These are phyloP conservation scores for Paracoccidioides brasiliensis DNA, from an alignment of 2,329 filamentous ascomycete genomes.

Conservation along the genomic window DNA sequence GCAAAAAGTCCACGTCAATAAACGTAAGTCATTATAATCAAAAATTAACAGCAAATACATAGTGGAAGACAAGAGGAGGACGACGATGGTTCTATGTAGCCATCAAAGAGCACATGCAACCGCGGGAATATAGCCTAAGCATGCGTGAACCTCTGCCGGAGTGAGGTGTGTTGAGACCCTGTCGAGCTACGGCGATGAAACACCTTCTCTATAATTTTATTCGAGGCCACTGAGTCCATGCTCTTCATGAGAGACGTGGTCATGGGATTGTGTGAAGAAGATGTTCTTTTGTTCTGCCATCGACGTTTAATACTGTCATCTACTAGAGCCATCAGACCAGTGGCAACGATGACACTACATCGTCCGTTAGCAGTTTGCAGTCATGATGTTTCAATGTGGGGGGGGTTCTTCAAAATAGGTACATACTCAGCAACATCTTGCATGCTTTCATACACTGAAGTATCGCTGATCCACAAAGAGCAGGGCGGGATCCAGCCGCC, in stretches of 20 bases:
- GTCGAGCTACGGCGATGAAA: conserved; percentile 41
- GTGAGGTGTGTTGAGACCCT: conserved; percentile 10
- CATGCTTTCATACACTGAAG: conserved; percentile 51
- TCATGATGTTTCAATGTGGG: background rate
- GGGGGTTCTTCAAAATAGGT: conserved; percentile 1
- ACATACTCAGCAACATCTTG: conserved; percentile 82
- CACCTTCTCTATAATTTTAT: conserved; percentile 49
- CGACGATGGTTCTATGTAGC: background rate
- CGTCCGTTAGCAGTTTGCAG: background rate
- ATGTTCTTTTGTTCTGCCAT: conserved; percentile 48
- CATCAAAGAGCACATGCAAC: background rate
- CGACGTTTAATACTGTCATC: conserved; percentile 80
- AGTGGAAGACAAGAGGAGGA: background rate
- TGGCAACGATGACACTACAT: conserved; percentile 67
- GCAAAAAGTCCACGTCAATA: background rate
- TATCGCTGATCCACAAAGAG: conserved; percentile 79
- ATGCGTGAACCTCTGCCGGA: conserved; percentile 9
- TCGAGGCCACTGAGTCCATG: conserved; percentile 50
- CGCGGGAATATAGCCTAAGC: background rate
- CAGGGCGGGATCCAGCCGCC: conserved; percentile 86
- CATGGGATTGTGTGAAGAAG: conserved; percentile 41
- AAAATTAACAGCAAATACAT: background rate
- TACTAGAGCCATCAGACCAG: conserved; percentile 76
- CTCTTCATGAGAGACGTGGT: conserved; percentile 41
- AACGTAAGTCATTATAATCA: background rate